Percentiles rank a stretch among this genome's conserved stretches.
These are phyloP conservation scores for Atkinsonella hypoxylon DNA, from an alignment of 2,329 filamentous ascomycete genomes.

Conservation along the genomic window DNA sequence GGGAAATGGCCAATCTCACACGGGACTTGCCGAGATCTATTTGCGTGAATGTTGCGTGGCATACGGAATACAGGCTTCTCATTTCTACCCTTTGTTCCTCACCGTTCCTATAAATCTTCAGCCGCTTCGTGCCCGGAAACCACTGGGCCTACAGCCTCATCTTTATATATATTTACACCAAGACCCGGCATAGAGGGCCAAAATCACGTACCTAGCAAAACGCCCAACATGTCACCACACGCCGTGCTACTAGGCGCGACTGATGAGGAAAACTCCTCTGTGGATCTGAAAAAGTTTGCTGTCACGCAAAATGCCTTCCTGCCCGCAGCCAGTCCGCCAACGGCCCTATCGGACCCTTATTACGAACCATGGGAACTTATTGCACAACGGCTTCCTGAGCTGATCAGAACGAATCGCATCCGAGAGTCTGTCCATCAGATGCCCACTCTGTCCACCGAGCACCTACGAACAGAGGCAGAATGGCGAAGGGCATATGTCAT, in stretches of 20 bases:
- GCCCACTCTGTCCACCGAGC: constrained; percentile 56
- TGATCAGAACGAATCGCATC: constrained; percentile 54
- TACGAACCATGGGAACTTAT: constrained; percentile 72
- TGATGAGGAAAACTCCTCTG: constrained; percentile 8
- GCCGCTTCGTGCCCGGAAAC: too few species aligned
- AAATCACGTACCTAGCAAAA: too few species aligned
- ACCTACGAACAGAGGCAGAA: constrained; percentile 53
- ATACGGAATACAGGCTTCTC: too few species aligned
- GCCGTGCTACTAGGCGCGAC: constrained; percentile 17
- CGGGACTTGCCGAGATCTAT: too few species aligned
- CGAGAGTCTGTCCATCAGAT: constrained; percentile 51
- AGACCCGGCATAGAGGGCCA: too few species aligned
- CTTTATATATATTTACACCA: too few species aligned
- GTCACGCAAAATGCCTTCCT: constrained; percentile 60
- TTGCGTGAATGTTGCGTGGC: too few species aligned
- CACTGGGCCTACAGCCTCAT: too few species aligned
- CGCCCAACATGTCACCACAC: constrained; percentile 29
- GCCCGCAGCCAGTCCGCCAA: constrained; percentile 55
- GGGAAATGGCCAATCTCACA: too few species aligned
- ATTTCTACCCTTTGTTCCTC: too few species aligned
- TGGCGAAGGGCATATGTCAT: constrained; percentile 75
- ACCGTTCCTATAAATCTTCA: too few species aligned
- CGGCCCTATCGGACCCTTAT: constrained; percentile 53
- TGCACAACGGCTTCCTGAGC: constrained; percentile 51
- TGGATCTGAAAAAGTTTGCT: constrained; percentile 23